Base-by-base conservation (phyloP, 164 flowering plant species). In the Aristolochia californica region DNA sequence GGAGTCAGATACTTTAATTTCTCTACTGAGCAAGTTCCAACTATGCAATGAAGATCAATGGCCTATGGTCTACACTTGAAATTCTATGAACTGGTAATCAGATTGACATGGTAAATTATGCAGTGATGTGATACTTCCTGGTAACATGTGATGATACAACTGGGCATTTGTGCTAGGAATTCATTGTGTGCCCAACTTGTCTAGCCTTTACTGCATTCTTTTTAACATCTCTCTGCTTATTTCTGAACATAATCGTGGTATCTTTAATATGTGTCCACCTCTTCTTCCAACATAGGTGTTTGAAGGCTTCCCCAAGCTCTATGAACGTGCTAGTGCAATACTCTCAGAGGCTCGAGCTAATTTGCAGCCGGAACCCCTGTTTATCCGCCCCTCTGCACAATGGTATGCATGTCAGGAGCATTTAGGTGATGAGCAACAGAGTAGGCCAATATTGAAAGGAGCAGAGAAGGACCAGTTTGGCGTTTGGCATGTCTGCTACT, bases 401-500 rank as follows among this genome's bases (percentile, higher is more conserved):
- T 90, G 95, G 97, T 90, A 83, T 71, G 91, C 82, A 49, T 73
- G 76, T 59, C 79, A 77, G 43, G 83, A 70, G 61, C 44, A 43
- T 66, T 62, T 73, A 7, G 70, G 70, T n/a, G 48, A 27, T 26
- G 77, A 71, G 52, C 70, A 38, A 58, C 69, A 48, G 30, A 68
- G 43, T 43, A 77, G 69, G 61, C 62, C 58, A 54, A 79, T 71
- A 65, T 60, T 71, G 21, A 66, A 62, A 25, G 77, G 73, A 66
- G 90, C 93, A 13, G 66, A 76, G 22, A 82, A 62, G 70, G 97
- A 85, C 55, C 61, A 74, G 45, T 80, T 62, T 81, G 93, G 97
- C 57, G 72, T 87, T 60, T 90, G 95, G 95, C 95, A 90, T 68
- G 84, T 87, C 18, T 90, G 97, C 66, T 90, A 79, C 73, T 85